Percentiles rank a stretch among this genome's conserved stretches.
Evolutionary conservation across 1,284 basidiomycete species (phyloP).

Genomic region (Naganishia liquefaciens): DNA sequence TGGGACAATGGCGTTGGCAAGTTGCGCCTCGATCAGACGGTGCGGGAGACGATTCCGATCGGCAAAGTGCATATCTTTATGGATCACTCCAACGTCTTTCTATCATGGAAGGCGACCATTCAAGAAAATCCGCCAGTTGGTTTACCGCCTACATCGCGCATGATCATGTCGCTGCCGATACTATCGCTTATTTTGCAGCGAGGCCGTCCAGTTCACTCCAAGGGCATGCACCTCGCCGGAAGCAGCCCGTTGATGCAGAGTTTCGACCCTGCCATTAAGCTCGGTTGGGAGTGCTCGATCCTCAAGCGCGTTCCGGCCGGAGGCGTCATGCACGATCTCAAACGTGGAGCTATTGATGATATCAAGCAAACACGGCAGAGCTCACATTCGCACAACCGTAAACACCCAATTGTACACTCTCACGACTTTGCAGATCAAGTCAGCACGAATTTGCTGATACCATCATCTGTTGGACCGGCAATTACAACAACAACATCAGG

Average conservation of each 20-base stretch:
- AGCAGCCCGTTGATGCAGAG: conserved; percentile 76
- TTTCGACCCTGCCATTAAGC: conserved; percentile 66
- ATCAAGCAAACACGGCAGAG: conserved; percentile 36
- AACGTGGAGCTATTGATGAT: conserved; percentile 22
- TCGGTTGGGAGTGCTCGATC: conserved; percentile 77
- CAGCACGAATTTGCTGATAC: neutral
- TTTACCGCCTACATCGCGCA: conserved; percentile 9
- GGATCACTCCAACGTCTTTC: conserved; percentile 81
- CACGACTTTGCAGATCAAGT: conserved; percentile 19
- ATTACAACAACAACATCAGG: neutral
- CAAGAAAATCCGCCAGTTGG: conserved; percentile 8
- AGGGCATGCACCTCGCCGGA: conserved; percentile 68
- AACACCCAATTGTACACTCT: conserved; percentile 30
- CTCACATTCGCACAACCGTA: conserved; percentile 31
- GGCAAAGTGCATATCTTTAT: conserved; percentile 77
- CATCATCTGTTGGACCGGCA: neutral
- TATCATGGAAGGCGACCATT: conserved; percentile 23
- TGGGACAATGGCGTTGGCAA: conserved; percentile 46
- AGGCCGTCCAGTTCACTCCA: conserved; percentile 65
- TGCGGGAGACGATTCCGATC: conserved; percentile 36
- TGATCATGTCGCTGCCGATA: conserved; percentile 30
- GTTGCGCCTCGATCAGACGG: conserved; percentile 36
- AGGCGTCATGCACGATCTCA: conserved; percentile 52
- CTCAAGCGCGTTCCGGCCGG: conserved; percentile 76
- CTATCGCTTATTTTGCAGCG: conserved; percentile 50